phyloP scores from a whole-genome alignment of 164 flowering plant genomes.

The Stephania yunnanensis region DNA sequence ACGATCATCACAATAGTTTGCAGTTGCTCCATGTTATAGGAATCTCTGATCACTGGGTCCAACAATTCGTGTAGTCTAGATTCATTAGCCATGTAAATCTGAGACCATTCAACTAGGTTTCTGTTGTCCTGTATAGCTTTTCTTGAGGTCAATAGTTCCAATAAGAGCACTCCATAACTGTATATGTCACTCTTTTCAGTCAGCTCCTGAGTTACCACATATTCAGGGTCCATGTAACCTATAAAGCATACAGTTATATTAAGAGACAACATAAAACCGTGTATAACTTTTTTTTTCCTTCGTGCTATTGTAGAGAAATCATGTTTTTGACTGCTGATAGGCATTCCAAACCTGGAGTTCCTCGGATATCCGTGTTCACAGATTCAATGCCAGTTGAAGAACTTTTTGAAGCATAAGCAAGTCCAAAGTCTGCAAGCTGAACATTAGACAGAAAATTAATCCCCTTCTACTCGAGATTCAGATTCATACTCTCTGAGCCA shows the following conservation, averaged over 20 bases:
- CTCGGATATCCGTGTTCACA: slow-evolving; percentile 82
- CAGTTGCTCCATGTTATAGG: slow-evolving; percentile 73
- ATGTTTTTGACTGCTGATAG: background rate
- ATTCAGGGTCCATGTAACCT: slow-evolving; percentile 99
- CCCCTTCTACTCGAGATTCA: background rate
- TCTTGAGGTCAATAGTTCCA: slow-evolving; percentile 76
- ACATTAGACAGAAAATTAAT: slow-evolving; percentile 6
- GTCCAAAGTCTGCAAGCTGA: slow-evolving; percentile 98
- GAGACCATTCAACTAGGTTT: slow-evolving; percentile 89
- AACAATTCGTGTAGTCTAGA: slow-evolving; percentile 61
- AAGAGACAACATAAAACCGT: background rate
- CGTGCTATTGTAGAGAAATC: background rate
- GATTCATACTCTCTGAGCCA: background rate
- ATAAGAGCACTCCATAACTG: slow-evolving; percentile 85
- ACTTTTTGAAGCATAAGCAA: slow-evolving; percentile 82
- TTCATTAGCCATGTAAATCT: slow-evolving; percentile 45
- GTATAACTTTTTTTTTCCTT: no score
- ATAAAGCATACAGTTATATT: slow-evolving; percentile 17
- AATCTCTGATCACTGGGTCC: slow-evolving; percentile 56
- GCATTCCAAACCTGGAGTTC: slow-evolving; percentile 79
- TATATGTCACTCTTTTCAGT: slow-evolving; percentile 95
- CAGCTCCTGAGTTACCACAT: slow-evolving; percentile 78
- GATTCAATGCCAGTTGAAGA: slow-evolving; percentile 88
- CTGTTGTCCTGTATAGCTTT: slow-evolving; percentile 71
- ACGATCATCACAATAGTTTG: slow-evolving; percentile 54